phyloP scores from a whole-genome alignment of 2,329 filamentous ascomycete species.

The Ambrosiella cleistominuta region DNA sequence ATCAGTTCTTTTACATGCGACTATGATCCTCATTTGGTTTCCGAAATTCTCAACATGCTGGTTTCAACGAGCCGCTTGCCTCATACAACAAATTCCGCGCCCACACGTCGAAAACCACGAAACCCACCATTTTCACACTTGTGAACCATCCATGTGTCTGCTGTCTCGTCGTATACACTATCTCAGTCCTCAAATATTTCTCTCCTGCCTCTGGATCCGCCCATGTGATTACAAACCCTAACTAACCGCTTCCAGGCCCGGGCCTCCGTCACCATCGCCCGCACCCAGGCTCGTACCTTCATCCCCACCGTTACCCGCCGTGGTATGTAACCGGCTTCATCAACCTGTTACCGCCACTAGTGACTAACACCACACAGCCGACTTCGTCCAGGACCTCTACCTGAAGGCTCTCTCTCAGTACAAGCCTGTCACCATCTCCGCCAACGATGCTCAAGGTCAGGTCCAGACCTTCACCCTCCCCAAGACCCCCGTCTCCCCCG shows the following conservation, averaged over 20 bases:
- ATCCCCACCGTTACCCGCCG: constrained; percentile 42
- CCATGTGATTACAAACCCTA: neutral
- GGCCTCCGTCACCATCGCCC: constrained; percentile 10
- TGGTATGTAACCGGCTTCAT: constrained; percentile 29
- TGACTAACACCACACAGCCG: constrained; percentile 42
- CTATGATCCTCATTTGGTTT: no score
- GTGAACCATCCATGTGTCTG: no score
- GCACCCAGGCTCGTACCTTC: constrained; percentile 35
- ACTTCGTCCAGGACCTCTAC: constrained; percentile 96
- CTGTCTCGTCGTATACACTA: no score
- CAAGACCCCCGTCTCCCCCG: constrained; percentile 69
- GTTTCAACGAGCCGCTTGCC: no score
- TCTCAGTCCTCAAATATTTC: neutral
- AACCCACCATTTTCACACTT: no score
- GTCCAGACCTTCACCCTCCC: constrained; percentile 76
- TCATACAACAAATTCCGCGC: no score
- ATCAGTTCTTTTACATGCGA: no score
- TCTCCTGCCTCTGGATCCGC: neutral
- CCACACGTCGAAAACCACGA: no score
- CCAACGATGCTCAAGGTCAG: constrained; percentile 72
- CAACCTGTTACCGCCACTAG: constrained; percentile 6
- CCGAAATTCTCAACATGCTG: no score
- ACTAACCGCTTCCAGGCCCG: constrained; percentile 8
- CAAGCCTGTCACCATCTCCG: constrained; percentile 72
- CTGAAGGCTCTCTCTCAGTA: constrained; percentile 89